Conservation (phyloP, 345 rosid genomes). For the Garcia nutans region DNA sequence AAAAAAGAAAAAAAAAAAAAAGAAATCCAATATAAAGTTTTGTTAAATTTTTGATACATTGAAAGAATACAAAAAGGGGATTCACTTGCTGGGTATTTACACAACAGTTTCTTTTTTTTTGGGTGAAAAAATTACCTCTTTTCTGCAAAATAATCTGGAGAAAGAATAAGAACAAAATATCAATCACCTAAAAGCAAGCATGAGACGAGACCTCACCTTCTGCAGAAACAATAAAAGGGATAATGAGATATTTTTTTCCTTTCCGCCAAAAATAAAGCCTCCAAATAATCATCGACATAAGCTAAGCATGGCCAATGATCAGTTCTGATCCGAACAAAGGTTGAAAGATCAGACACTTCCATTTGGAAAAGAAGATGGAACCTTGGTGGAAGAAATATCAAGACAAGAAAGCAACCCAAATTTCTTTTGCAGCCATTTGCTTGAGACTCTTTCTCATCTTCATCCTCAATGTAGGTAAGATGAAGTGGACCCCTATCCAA, state of each 20-base stretch:
- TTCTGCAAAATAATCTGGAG: constrained; percentile 18
- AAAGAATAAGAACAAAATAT: constrained; percentile 22
- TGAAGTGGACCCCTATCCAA: constrained; percentile 50
- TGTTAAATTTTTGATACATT: constrained; percentile 6
- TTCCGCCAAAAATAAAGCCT: constrained; percentile 64
- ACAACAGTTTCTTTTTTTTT: constrained; percentile 10
- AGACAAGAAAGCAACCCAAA: constrained; percentile 62
- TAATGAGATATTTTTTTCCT: constrained; percentile 8
- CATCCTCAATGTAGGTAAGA: constrained; percentile 62
- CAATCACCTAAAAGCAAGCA: constrained; percentile 15
- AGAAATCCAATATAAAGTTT: too few species aligned
- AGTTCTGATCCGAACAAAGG: constrained; percentile 85
- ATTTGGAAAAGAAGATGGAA: constrained; percentile 89
- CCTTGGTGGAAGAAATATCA: constrained; percentile 90
- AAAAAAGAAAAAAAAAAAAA: background rate
- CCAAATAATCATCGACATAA: constrained; percentile 89
- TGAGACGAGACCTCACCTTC: constrained; percentile 16
- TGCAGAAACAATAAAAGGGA: background rate
- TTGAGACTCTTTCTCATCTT: constrained; percentile 45
- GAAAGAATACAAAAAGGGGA: constrained; percentile 7
- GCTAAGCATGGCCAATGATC: constrained; percentile 99
- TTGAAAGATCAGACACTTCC: constrained; percentile 79
- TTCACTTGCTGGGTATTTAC: constrained; percentile 19
- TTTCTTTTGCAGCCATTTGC: constrained; percentile 47
- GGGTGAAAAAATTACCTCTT: constrained; percentile 23